A percentile compares a stretch with the other conserved stretches of the same genome.
These are phyloP conservation scores for Citrus medica DNA, from an alignment of 345 rosid genomes.

Conservation along the genomic window DNA sequence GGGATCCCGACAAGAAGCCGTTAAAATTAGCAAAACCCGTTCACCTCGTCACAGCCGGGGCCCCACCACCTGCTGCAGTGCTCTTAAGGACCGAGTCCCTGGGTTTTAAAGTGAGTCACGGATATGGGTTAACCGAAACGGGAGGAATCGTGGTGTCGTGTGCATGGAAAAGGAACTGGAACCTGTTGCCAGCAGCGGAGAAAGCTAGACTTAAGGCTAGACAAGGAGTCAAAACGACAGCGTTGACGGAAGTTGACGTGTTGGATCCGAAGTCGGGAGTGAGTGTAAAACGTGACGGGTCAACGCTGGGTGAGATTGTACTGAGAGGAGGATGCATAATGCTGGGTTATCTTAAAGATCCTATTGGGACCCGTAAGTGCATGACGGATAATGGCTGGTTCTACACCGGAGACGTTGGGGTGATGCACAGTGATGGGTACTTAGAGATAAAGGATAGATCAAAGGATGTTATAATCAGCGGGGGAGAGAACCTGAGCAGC, in stretches of 20 bases:
- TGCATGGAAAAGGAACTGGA: conserved; percentile 81
- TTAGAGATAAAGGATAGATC: conserved; percentile 69
- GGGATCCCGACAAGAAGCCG: too few species aligned
- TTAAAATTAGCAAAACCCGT: conserved; percentile 41
- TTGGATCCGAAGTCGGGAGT: conserved; percentile 43
- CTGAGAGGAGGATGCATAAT: conserved; percentile 62
- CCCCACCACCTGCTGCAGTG: conserved; percentile 77
- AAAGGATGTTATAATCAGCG: conserved; percentile 78
- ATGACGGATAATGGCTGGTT: conserved; percentile 60
- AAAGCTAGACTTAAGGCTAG: conserved; percentile 61
- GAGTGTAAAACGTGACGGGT: conserved; percentile 60
- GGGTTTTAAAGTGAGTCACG: conserved; percentile 67
- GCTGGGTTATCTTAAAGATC: conserved; percentile 80
- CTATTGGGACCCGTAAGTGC: conserved; percentile 44
- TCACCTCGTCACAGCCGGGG: conserved; percentile 67
- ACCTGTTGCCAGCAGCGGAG: conserved; percentile 49
- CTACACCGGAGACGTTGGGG: conserved; percentile 68
- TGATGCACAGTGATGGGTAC: conserved; percentile 64
- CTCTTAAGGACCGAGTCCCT: conserved; percentile 57
- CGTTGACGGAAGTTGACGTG: conserved; percentile 49
- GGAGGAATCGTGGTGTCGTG: conserved; percentile 60
- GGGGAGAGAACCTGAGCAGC: conserved; percentile 82
- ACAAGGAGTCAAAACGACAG: conserved; percentile 58
- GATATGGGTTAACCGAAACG: conserved; percentile 76
- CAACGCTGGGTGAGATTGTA: conserved; percentile 60